phyloP scores from a whole-genome alignment of 2,329 filamentous ascomycete species.

The Fusarium longipes region DNA sequence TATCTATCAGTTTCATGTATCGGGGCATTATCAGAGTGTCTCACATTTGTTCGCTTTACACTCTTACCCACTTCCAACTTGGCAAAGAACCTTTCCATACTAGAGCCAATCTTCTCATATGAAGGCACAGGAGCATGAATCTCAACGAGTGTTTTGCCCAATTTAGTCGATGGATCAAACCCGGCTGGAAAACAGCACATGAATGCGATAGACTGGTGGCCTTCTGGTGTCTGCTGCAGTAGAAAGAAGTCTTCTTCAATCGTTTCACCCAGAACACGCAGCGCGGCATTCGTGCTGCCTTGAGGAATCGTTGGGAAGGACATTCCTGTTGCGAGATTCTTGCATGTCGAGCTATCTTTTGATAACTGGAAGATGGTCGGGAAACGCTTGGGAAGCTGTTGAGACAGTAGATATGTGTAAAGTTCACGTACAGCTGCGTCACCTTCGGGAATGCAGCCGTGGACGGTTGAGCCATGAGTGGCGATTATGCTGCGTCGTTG shows the following conservation, averaged over 20 bases:
- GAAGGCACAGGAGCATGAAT: conserved; percentile 61
- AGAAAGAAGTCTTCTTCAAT: conserved; percentile 57
- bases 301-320: conserved; percentile 39
- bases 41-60: conserved; percentile 63
- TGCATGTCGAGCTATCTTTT: conserved; percentile 46
- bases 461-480: conserved; percentile 47
- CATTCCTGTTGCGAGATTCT: conserved; percentile 55
- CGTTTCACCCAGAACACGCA: conserved; percentile 24
- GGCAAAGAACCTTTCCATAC: conserved; percentile 66
- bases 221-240: conserved; percentile 54
- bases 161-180: conserved; percentile 63
- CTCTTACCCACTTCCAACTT: conserved; percentile 60
- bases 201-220: conserved; percentile 61
- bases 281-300: conserved; percentile 1
- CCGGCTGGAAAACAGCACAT: conserved; percentile 55
- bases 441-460: conserved; percentile 57
- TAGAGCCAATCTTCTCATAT: conserved; percentile 65
- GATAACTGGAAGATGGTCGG: conserved; percentile 60
- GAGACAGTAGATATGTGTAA: conserved; percentile 59
- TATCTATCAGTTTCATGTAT: neutral
- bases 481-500: conserved; percentile 54
- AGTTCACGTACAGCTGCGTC: conserved; percentile 59
- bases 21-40: accelerated
- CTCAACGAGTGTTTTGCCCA: conserved; percentile 58
- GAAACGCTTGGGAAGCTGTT: conserved; percentile 62